These are phyloP conservation scores for Penicillium waksmanii DNA, from an alignment of 495 filamentous ascomycete species.

Conservation along the genomic window DNA sequence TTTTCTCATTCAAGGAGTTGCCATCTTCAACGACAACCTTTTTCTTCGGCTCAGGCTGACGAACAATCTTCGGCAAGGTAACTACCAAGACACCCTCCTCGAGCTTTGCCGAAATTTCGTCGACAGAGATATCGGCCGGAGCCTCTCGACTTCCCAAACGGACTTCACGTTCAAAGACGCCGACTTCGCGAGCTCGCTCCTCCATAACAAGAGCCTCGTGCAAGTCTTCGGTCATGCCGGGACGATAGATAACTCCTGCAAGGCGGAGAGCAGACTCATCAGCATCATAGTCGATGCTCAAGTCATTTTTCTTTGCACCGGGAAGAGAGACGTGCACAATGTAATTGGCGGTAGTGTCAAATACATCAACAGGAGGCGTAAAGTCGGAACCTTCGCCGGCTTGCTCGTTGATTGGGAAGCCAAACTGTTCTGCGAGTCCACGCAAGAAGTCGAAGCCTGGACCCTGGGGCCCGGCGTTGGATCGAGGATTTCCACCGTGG, in stretches of 20 bases:
- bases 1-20: conserved; percentile 25
- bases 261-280: conserved; percentile 66
- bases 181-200: conserved; percentile 64
- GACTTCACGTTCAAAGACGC: conserved; percentile 73
- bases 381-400: conserved; percentile 53
- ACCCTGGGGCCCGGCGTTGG: neutral
- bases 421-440: conserved; percentile 41
- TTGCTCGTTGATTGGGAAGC: conserved; percentile 24
- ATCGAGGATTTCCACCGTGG: conserved; percentile 14
- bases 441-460: conserved; percentile 37
- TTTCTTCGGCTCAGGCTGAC: conserved; percentile 28
- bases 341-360: conserved; percentile 65
- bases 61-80: conserved; percentile 69
- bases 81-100: conserved; percentile 70
- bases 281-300: conserved; percentile 74
- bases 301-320: conserved; percentile 76
- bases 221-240: conserved; percentile 69
- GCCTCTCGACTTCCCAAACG: conserved; percentile 56
- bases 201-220: conserved; percentile 64
- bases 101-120: conserved; percentile 71
- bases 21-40: conserved; percentile 29
- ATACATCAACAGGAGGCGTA: conserved; percentile 69
- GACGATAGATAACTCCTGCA: conserved; percentile 70
- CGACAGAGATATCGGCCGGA: conserved; percentile 64
- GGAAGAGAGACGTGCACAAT: conserved; percentile 74